Evolutionary conservation across 352 stramenopile species (phyloP), one percentile per base, ranked within the genome.

Genomic region (Pythium graminicola): DNA sequence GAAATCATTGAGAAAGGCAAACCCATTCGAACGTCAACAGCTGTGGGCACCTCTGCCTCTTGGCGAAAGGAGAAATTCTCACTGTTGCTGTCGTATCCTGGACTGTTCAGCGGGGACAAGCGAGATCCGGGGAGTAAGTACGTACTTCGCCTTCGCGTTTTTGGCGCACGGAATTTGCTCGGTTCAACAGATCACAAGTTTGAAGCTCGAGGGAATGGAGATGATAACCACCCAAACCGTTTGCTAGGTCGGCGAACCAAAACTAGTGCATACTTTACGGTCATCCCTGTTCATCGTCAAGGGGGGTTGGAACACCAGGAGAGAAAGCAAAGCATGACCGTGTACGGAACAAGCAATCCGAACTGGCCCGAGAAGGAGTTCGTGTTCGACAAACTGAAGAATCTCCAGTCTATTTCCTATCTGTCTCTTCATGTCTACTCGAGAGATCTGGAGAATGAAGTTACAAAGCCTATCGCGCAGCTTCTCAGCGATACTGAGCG

Each of bases 361-460:
- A 64, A 62, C 23, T 89, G 79, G 79, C 79, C 76, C 0, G 56
- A 81, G 13, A 56, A 85, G 43, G 67, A 86, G 23, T 86, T 87
- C 49, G 59, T 82, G 1, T 86, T 89, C 51, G 76, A 73, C 16
- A 78, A 76, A 28, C 33, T 53, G 52, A 80, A 68, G 38, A 67
- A 72, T 22, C 64, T 87, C 5, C 44, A 69, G 20, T 64, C 51
- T 14, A 69, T 89, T 7, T 85, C 79, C 27, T 65, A 87, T 40
- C 50, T 89, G 24, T 85, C 79, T 6, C 62, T 89, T 13, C 74
- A 89, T 38, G 62, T 89, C 13, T 89, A 87, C 50, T 74, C 64
- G 26, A 70, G 79, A 17, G 76, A 85, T 35, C 44, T 83, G 35
- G 51, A 58, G 0, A 67, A 58, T 6, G 66, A 84, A 9, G 50